A percentile compares a stretch with the other conserved stretches of the same genome.
Evolutionary conservation across 2,329 filamentous ascomycete genomes (phyloP).

Genomic region (Fusarium tanahbumbuense): DNA sequence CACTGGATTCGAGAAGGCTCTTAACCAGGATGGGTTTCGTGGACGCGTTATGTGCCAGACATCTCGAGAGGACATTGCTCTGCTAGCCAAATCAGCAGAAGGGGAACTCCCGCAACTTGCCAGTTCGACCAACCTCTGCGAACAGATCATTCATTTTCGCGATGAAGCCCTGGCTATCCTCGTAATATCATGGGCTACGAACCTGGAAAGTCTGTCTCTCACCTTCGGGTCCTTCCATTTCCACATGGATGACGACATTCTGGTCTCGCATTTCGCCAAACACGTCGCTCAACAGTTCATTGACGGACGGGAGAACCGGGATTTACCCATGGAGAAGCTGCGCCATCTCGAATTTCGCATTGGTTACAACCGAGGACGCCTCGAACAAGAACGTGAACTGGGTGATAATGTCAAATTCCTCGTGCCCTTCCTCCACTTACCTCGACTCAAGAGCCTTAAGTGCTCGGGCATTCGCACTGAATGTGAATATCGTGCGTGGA

Average conservation of each 20-base stretch:
- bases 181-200: background rate
- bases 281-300: background rate
- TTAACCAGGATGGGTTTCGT: accelerated
- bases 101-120: background rate
- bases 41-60: background rate
- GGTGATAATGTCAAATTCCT: background rate
- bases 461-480: too few species aligned
- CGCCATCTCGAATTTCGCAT: background rate
- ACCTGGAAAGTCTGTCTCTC: background rate
- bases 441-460: background rate
- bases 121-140: background rate
- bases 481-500: too few species aligned
- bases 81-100: background rate
- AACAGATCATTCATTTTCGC: accelerated
- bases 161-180: background rate
- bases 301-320: accelerated
- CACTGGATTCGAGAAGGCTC: accelerated
- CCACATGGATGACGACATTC: background rate
- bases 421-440: background rate
- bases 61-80: background rate
- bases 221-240: background rate
- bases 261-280: background rate
- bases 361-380: accelerated
- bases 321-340: background rate
- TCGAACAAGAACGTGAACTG: too few species aligned